Evolutionary conservation across 2,329 filamentous ascomycete genomes (phyloP), one percentile per base, ranked within the genome.

Genomic region (Xylariales sp.): DNA sequence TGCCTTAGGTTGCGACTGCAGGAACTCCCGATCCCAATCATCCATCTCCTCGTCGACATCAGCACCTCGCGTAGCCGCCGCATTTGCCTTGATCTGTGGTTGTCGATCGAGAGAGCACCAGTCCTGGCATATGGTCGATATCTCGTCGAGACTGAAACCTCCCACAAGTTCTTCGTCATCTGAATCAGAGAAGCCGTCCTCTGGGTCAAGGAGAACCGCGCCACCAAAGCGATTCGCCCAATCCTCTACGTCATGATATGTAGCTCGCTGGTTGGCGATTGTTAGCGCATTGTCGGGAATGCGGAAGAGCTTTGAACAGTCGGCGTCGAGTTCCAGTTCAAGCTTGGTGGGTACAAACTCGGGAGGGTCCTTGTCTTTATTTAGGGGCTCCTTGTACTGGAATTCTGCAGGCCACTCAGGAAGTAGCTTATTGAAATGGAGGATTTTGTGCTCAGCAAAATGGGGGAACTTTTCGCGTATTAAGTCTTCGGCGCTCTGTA

Each of bases 221-320:
- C 79, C 72, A 69, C 83, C 84, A 10, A 77, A 80, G 3, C 88
- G 78, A 7, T 87, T 75, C 0, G 85, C 83, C 70, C 82, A 84
- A 1, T 82, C 77, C 39, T 86, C 83, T 3, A 79, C 80, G 34
- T 87, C 83, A 54, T 87, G 82, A 30, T 89, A 79, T 7, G 71
- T 71, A 16, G 69, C 58, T 63, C 73, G 86, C 67, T 89, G 84
- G 54, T 88, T 86, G 52, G 89, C 86, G 10, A 77, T 79, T 2
- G 79, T 75, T 3, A 83, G 82, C 0, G 86, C 84, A 32, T 89
- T 85, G 0, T 90, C 90, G 0, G 89, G 85, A n/a, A 95, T 88
- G 64, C 90, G 89, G 78, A 98, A 99, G 32, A 87, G 85, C 73
- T 94, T 93, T 78, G 97, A 93, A 72, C 97, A 92, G 74, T 98